phyloP scores from a whole-genome alignment of 495 filamentous ascomycete species.

The Xylaria bambusicola region DNA sequence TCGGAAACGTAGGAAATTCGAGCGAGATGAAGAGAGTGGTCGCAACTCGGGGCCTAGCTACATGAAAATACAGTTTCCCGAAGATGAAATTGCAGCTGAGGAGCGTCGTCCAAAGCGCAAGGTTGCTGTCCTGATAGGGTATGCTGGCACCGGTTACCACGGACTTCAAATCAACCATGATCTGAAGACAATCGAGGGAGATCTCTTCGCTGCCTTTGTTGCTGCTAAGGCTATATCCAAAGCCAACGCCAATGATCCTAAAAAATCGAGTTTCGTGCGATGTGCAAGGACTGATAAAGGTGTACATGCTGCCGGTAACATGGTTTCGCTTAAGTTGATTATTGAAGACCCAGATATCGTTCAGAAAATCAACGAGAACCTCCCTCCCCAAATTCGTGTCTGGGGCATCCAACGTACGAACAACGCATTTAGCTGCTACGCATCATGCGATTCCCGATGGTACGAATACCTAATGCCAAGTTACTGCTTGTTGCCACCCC shows the following conservation, averaged over 20 bases:
- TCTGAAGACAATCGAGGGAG: conserved; percentile 95
- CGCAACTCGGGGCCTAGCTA: conserved; percentile 53
- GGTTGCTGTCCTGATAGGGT: conserved; percentile 91
- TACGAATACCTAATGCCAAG: conserved; percentile 97
- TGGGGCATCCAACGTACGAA: conserved; percentile 89
- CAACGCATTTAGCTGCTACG: conserved; percentile 86
- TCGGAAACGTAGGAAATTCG: conserved; percentile 33
- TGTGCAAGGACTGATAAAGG: conserved; percentile 97
- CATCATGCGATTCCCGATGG: conserved; percentile 87
- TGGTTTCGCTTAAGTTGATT: conserved; percentile 93
- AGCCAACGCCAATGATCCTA: conserved; percentile 92
- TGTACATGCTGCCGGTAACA: conserved; percentile 94
- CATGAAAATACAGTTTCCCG: conserved; percentile 48
- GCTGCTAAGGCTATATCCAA: conserved; percentile 90
- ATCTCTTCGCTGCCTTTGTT: conserved; percentile 88
- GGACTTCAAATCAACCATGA: conserved; percentile 83
- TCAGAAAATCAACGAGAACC: conserved; percentile 81
- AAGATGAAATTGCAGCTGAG: conserved; percentile 81
- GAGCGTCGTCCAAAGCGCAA: conserved; percentile 89
- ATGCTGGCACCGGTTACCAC: conserved; percentile 95
- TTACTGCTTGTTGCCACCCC: conserved; percentile 86
- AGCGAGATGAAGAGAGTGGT: conserved; percentile 37
- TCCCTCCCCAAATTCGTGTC: conserved; percentile 85
- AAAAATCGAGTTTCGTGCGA: conserved; percentile 90
- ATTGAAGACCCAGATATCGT: conserved; percentile 87